Percentiles rank a stretch among this genome's conserved stretches.
Conservation (phyloP, 371 early-diverging fungal species). For the Mortierella sp. region DNA sequence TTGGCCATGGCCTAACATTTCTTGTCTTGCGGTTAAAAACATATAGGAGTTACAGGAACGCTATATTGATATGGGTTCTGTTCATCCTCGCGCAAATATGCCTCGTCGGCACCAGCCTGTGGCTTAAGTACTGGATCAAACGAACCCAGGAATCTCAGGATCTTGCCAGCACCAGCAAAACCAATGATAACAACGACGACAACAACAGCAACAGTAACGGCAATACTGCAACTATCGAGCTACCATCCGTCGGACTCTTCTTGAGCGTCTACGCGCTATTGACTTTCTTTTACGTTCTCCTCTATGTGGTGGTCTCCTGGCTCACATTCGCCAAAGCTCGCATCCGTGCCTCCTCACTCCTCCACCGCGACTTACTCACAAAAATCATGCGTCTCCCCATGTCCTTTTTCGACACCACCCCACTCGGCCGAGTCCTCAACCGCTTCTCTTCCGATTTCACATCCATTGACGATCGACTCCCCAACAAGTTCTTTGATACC, state of each 20-base stretch:
- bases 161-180: no score
- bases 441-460: conserved; percentile 92
- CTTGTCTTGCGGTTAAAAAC: neutral
- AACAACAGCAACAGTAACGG: neutral
- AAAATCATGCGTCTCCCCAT: conserved; percentile 72
- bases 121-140: conserved; percentile 48
- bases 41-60: conserved; percentile 14
- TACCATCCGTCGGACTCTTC: conserved; percentile 23
- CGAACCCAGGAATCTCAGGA: conserved; percentile 12
- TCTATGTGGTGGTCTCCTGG: conserved; percentile 33
- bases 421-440: conserved; percentile 86
- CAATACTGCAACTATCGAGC: neutral
- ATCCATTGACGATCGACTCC: conserved; percentile 85
- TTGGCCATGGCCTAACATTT: neutral
- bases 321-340: conserved; percentile 61
- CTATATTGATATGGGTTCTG: conserved; percentile 5
- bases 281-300: conserved; percentile 30
- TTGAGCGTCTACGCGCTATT: conserved; percentile 36
- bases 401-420: conserved; percentile 87
- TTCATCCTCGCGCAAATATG: conserved; percentile 36
- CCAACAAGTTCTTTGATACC: conserved; percentile 73
- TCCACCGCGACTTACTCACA: conserved; percentile 62
- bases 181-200: neutral
- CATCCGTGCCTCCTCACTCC: conserved; percentile 58
- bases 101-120: conserved; percentile 32